Base-by-base conservation (phyloP, 2,329 filamentous ascomycete species). In the Trichoderma semiorbis region DNA sequence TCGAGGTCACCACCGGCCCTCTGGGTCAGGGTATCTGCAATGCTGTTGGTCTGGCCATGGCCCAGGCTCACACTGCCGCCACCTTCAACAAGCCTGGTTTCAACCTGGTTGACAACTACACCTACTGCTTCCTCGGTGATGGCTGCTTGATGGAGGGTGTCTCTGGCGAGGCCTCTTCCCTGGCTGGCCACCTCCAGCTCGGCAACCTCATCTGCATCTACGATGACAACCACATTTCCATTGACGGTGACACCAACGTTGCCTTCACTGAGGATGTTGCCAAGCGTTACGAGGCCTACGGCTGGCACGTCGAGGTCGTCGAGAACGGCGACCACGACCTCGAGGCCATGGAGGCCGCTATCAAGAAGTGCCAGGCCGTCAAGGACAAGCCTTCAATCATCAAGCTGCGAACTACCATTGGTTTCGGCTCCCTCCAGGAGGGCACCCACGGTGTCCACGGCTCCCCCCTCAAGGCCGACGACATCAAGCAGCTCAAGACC, bases 111-210 rank as follows among this genome's bases (percentile, higher is more conserved):
- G 92, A 97, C 90, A 98, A 98, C 91, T 90, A 98, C 90, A 99
- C 96, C 82, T 99, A 95, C 86, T 86, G 84, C 84, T 97, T 98
- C 90, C 93, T 99, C 81, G 96, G 96, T 82, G 96, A 99, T 88
- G 96, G 96, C 77, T 99, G 96, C 85, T 90, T 97, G 85, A 97
- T 97, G 95, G 96, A 99, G 88, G 96, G 96, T 88, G 89, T 99
- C 86, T 94, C 96, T 77, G 90, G 90, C 81, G 96, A 99, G 88
- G 95, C 96, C 79, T 93, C 89, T 78, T 97, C 94, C 73, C 89
- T 94, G 77, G 96, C 96, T 77, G 96, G 96, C 81, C 96, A 99
- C 87, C 89, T 98, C 84, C 93, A 98, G 89, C 91, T 99, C 76
- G 96, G 95, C 82, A 99, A 98, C 89, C 88, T 99, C 80, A 98